Conservation (phyloP, 163 green algal genomes). For the Trebouxiophyceae sp. region DNA sequence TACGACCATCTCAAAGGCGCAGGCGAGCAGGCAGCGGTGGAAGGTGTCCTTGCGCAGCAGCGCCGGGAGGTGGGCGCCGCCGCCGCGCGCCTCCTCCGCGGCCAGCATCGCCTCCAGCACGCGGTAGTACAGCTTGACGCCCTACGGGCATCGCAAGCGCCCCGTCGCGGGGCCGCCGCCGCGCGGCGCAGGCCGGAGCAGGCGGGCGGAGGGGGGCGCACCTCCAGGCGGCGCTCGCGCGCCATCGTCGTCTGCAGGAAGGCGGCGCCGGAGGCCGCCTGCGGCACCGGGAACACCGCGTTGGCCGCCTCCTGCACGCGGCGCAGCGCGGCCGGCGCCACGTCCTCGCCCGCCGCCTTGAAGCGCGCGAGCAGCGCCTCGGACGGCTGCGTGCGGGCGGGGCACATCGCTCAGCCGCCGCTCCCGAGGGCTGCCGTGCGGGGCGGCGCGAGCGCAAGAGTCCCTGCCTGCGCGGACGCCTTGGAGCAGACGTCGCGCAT, state of each 20-base stretch:
- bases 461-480: neutral
- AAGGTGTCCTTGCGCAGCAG: slow-evolving; percentile 43
- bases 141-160: too few relatives aligned
- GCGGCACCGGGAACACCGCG: slow-evolving; percentile 17
- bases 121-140: slow-evolving; percentile 54
- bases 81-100: slow-evolving; percentile 27
- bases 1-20: slow-evolving; percentile 51
- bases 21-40: slow-evolving; percentile 53
- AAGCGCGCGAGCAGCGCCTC: slow-evolving; percentile 13
- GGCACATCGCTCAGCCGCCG: too few relatives aligned
- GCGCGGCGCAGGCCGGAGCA: too few relatives aligned
- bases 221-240: slow-evolving; percentile 20
- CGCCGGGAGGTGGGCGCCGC: slow-evolving; percentile 7
- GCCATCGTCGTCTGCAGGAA: slow-evolving; percentile 20
- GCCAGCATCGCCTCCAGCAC: slow-evolving; percentile 46
- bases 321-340: slow-evolving; percentile 3
- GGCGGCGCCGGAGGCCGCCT: neutral
- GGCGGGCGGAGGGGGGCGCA: slow-evolving; percentile 1
- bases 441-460: too few relatives aligned
- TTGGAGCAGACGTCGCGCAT: slow-evolving; percentile 26
- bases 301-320: slow-evolving; percentile 20
- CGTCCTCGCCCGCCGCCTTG: slow-evolving; percentile 1
- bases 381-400: slow-evolving; percentile 8
- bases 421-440: too few relatives aligned
- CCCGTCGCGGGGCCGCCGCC: too few relatives aligned